Percentiles rank a stretch among this genome's conserved stretches.
phyloP scores from a whole-genome alignment of 176 grass and related monocot genomes.

The Olyra latifolia region DNA sequence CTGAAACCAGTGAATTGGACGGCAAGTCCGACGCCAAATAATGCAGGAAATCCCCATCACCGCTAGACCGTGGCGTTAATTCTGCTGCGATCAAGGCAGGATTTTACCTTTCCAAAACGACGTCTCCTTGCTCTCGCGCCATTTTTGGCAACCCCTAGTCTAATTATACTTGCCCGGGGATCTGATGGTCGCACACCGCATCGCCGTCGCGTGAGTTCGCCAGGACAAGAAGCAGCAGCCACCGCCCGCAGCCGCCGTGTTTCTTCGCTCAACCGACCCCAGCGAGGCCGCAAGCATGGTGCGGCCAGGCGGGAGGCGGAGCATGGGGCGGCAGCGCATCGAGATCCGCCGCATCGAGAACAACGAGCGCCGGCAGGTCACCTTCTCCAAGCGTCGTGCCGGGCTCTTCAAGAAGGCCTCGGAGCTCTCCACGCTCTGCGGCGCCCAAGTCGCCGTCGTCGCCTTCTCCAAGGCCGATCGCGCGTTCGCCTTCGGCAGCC shows the following conservation, averaged over 20 bases:
- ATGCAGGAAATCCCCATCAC: too few relatives aligned
- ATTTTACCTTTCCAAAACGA: too few relatives aligned
- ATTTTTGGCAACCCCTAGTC: too few relatives aligned
- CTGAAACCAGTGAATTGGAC: too few relatives aligned
- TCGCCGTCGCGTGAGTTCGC: too few relatives aligned
- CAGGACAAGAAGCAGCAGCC: too few relatives aligned
- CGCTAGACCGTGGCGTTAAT: too few relatives aligned
- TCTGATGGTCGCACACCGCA: too few relatives aligned
- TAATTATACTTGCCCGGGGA: too few relatives aligned
- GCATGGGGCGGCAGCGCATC: conserved; percentile 24
- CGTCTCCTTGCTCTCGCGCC: too few relatives aligned
- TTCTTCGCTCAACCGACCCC: not conserved
- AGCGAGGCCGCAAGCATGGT: not conserved
- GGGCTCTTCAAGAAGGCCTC: conserved; percentile 62
- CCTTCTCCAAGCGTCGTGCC: conserved; percentile 40
- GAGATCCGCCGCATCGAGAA: conserved; percentile 26
- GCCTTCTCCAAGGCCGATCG: conserved; percentile 43
- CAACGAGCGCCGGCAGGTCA: conserved; percentile 6
- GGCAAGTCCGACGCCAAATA: too few relatives aligned
- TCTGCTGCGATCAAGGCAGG: too few relatives aligned
- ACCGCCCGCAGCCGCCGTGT: not conserved
- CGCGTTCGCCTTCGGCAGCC: conserved; percentile 11
- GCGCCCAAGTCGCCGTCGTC: conserved; percentile 45
- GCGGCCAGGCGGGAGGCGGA: not conserved
- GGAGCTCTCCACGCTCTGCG: conserved; percentile 57